Evolutionary conservation across 2,329 filamentous ascomycete species (phyloP).

Genomic region (Immersiporthe knoxdaviesiana): DNA sequence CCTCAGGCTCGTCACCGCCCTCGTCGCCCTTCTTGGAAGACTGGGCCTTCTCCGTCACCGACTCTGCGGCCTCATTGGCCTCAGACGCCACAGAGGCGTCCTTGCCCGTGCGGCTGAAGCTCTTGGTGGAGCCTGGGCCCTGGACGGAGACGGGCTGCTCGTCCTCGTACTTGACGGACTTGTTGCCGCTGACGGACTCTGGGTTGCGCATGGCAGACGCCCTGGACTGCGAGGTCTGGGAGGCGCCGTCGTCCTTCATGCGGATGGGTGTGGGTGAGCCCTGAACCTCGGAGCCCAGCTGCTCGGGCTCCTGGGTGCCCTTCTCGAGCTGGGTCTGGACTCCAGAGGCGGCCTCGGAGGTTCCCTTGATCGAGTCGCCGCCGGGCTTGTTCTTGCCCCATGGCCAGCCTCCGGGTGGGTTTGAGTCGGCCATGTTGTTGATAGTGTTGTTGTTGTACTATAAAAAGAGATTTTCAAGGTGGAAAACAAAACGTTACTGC

Average conservation of each 20-base stretch:
- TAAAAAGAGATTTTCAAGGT: background rate
- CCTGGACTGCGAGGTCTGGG: slow-evolving; percentile 22
- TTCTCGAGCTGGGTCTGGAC: slow-evolving; percentile 1
- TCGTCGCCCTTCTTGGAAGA: slow-evolving; percentile 21
- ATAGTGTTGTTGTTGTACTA: background rate
- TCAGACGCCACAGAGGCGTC: slow-evolving; percentile 26
- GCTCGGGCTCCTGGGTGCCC: slow-evolving; percentile 18
- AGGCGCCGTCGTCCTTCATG: slow-evolving; percentile 22
- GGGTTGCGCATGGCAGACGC: slow-evolving; percentile 22
- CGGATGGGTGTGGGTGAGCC: slow-evolving; percentile 8
- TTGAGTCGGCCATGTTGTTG: slow-evolving; percentile 29
- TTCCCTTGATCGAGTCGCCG: slow-evolving; percentile 19
- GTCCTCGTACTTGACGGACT: slow-evolving; percentile 30
- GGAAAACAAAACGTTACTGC: background rate
- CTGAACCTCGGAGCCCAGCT: slow-evolving; percentile 10
- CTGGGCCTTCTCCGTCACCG: slow-evolving; percentile 17
- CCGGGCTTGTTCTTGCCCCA: slow-evolving; percentile 31
- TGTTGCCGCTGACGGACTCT: slow-evolving; percentile 26
- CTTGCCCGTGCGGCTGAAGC: slow-evolving; percentile 29
- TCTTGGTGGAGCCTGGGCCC: slow-evolving; percentile 25
- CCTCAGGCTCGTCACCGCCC: slow-evolving; percentile 29
- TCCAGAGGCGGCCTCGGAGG: slow-evolving; percentile 24
- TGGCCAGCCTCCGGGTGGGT: slow-evolving; percentile 32
- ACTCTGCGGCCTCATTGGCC: slow-evolving; percentile 22
- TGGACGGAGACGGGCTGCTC: slow-evolving; percentile 24